Base-by-base conservation (phyloP, 2,329 filamentous ascomycete species). In the Coleophoma eucalyptorum region DNA sequence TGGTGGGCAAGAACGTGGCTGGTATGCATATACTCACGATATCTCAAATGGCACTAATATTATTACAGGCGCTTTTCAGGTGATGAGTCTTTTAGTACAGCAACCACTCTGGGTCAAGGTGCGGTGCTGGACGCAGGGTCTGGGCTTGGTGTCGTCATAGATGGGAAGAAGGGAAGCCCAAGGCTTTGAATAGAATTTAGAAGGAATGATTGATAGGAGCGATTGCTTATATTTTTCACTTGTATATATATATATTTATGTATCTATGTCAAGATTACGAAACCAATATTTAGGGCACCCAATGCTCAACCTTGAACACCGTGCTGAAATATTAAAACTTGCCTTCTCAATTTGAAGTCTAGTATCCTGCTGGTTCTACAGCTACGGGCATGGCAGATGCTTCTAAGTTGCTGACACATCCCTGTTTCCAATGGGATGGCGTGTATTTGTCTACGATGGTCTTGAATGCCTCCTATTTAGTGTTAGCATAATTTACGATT, bases 361-460 rank as follows among this genome's bases (percentile, higher is more conserved):
- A 67, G 50, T 59, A 67, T 15, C 65, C 65, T n/a, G 65, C 55
- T 21, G 63, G 60, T 50, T 67, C 63, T 46, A 53, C 53, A 10
- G 56, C 58, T 26, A 58, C 53, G 11, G 64, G 65, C 35, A 68
- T 65, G 2, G 64, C 54, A 6, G 62, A 53, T 4, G 41, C 52
- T 42, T 80, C 80, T 37, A 87, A 58, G 58, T 85, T 84, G 50
- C 69, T 69, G 38, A 69, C 66, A 62, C 86, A 90, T 48, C 81
- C 81, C 16, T 69, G 65, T 62, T 80, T 81, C 93, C 92, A 97
- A 66, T 91, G 80, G 52, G 74, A 73, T 0, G 94, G 94, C 1
- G 90, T 94, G 65, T 89, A 95, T 62, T 90, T 90, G 70, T 97
- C 93, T 2, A 94, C 90, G 50, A 97, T 89, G 47, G 82, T 75